Evolutionary conservation across 805 yeast species (phyloP).

Genomic region (Kockiozyma suomiensis): DNA sequence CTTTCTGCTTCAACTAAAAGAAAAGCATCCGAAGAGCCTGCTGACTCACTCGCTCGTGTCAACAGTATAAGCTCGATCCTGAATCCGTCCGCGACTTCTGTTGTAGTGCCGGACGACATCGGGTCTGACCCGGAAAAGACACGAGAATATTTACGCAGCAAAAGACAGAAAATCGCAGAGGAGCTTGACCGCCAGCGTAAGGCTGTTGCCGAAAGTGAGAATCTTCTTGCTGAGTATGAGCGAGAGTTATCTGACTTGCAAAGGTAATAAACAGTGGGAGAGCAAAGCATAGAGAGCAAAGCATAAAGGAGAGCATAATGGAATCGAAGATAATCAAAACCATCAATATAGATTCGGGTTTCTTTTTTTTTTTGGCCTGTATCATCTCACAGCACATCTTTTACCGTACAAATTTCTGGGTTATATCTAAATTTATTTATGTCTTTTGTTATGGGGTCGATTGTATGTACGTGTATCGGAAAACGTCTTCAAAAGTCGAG

Average conservation of each 20-base stretch:
- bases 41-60: constrained; percentile 10
- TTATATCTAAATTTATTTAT: no score
- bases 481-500: no score
- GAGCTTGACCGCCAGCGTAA: constrained; percentile 38
- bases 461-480: no score
- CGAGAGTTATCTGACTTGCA: constrained; percentile 35
- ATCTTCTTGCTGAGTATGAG: constrained; percentile 40
- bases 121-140: constrained; percentile 13
- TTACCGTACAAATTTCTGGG: no score
- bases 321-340: not conserved
- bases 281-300: not conserved
- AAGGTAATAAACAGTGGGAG: not conserved
- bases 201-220: constrained; percentile 38
- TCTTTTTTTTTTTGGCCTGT: no score
- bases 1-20: not conserved
- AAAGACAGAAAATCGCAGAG: constrained; percentile 42
- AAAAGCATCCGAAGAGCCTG: constrained; percentile 1
- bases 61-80: constrained; percentile 32
- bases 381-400: no score
- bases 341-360: no score
- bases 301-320: not conserved
- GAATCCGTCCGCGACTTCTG: constrained; percentile 20
- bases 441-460: no score
- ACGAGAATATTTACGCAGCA: constrained; percentile 42
- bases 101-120: constrained; percentile 1